Conservation (phyloP, 768 basidiomycete species). For the Lactarius sp. region DNA sequence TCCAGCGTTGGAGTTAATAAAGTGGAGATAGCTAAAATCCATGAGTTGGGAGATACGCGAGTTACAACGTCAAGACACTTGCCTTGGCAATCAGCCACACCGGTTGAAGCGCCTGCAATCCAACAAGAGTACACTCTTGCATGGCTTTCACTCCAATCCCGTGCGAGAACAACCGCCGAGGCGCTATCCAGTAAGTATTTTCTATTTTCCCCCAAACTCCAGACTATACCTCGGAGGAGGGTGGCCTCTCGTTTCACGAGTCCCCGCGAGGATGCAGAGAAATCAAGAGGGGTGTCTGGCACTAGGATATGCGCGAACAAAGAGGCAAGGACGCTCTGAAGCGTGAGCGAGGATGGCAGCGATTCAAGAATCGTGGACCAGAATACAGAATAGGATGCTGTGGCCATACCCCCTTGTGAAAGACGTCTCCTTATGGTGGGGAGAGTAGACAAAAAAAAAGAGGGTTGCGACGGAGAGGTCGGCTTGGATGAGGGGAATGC, state of each 20-base stretch:
- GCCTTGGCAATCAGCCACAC: slow-evolving; percentile 33
- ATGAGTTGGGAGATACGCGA: slow-evolving; percentile 4
- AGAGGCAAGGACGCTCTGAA: slow-evolving; percentile 57
- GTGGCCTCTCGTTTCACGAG: slow-evolving; percentile 49
- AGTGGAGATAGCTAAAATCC: slow-evolving; percentile 39
- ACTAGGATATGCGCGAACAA: slow-evolving; percentile 47
- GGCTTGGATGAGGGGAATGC: slow-evolving; percentile 53
- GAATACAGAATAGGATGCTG: slow-evolving; percentile 39
- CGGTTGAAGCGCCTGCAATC: slow-evolving; percentile 46
- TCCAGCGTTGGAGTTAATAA: slow-evolving; percentile 50
- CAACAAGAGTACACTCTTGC: slow-evolving; percentile 68
- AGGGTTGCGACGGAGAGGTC: slow-evolving; percentile 54
- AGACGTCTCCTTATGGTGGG: slow-evolving; percentile 45
- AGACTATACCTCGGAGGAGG: slow-evolving; percentile 52
- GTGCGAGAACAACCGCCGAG: slow-evolving; percentile 47
- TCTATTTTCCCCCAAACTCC: slow-evolving; percentile 39
- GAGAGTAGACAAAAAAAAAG: slow-evolving; percentile 57
- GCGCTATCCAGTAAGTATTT: slow-evolving; percentile 49
- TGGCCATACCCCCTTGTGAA: slow-evolving; percentile 24
- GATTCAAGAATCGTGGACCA: slow-evolving; percentile 47
- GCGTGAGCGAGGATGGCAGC: slow-evolving; percentile 46
- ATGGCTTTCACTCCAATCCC: slow-evolving; percentile 55
- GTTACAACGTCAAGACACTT: slow-evolving; percentile 20
- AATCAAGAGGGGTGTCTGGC: slow-evolving; percentile 33
- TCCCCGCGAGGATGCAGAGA: slow-evolving; percentile 35